Conservation (phyloP, 2,329 filamentous ascomycete species). For the Alternaria triticimaculans region DNA sequence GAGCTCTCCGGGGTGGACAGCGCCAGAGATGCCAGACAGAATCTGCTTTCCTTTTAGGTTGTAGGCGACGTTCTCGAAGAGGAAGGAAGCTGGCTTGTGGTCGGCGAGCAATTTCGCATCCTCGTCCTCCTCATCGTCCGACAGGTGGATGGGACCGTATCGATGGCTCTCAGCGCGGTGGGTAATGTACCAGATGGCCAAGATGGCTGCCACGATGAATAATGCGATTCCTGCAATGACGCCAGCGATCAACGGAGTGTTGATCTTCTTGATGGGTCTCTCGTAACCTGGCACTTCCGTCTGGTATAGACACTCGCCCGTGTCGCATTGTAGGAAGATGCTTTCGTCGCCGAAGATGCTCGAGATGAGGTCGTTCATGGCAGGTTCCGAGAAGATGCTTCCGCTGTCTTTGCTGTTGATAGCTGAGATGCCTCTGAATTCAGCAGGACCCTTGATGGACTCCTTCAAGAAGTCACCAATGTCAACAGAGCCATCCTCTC, state of each 20-base stretch:
- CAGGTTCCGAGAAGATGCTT: slow-evolving; percentile 87
- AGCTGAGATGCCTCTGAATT: slow-evolving; percentile 73
- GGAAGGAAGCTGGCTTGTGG: slow-evolving; percentile 87
- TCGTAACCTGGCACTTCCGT: slow-evolving; percentile 93
- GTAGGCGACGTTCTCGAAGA: slow-evolving; percentile 89
- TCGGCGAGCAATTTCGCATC: slow-evolving; percentile 84
- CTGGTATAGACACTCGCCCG: slow-evolving; percentile 91
- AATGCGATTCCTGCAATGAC: slow-evolving; percentile 87
- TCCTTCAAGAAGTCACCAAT: slow-evolving; percentile 86
- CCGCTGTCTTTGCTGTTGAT: slow-evolving; percentile 67
- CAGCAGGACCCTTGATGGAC: slow-evolving; percentile 84
- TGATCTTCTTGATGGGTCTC: slow-evolving; percentile 89
- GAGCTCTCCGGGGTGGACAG: slow-evolving; percentile 92
- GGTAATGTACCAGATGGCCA: slow-evolving; percentile 86
- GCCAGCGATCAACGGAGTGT: slow-evolving; percentile 92
- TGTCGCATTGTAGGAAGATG: slow-evolving; percentile 80
- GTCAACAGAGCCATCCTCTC: slow-evolving; percentile 88
- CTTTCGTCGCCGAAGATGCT: slow-evolving; percentile 89
- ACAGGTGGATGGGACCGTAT: slow-evolving; percentile 76
- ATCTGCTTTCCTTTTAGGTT: slow-evolving; percentile 87
- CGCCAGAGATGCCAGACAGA: slow-evolving; percentile 77
- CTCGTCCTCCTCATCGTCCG: slow-evolving; percentile 86
- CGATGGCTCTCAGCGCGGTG: slow-evolving; percentile 68
- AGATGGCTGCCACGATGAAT: slow-evolving; percentile 85
- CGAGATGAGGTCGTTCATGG: slow-evolving; percentile 89